Base-by-base conservation (phyloP, 2,329 filamentous ascomycete genomes). In the Ophiobolus disseminans region DNA sequence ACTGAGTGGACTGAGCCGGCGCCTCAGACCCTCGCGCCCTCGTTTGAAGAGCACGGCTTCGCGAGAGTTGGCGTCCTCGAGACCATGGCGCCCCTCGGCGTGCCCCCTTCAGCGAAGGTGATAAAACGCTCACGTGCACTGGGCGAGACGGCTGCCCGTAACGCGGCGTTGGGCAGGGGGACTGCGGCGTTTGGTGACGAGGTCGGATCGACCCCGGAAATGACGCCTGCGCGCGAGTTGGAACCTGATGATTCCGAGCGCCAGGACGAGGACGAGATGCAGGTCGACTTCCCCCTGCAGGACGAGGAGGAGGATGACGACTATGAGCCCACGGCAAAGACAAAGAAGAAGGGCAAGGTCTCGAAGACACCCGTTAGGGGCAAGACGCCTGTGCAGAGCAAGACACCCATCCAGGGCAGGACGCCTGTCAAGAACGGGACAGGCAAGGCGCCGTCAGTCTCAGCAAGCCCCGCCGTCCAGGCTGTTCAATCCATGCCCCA, bases 1-100 rank as follows among this genome's bases (percentile, higher is more conserved):
- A 76, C 80, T 50, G 66, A 61, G 49, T 85, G 82, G 84, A 71
- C 78, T 31, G 85, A 88, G 71, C 85, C 85, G 39, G 72, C 78
- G 28, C 64, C 82, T 37, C 78, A 80, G 48, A 67, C 72, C 38
- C 78, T 80, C 37, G 76, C 76, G 37, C 80, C 91, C 9, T 93
- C 88, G 69, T 96, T 87, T 68, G 85, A 90, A 77, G 90, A 96
- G 60, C 79, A 83, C 69, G 89, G 88, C 35, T 81, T 94, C 60
- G 79, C 87, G 63, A 81, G 87, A 39, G 84, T 86, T 70, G 89
- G 89, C 56, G 89, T 95, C 14, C 78, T 95, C 49, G 87, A 90
- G 73, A 87, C 87, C 63, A 96, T 96, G 91, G 86, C 86, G 43
- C 87, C 91, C 20, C 76, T 96, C 46, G 91, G 91, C 31, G 82